Conservation (phyloP, 352 stramenopile genomes). For the Phytophthora pinifolia region DNA sequence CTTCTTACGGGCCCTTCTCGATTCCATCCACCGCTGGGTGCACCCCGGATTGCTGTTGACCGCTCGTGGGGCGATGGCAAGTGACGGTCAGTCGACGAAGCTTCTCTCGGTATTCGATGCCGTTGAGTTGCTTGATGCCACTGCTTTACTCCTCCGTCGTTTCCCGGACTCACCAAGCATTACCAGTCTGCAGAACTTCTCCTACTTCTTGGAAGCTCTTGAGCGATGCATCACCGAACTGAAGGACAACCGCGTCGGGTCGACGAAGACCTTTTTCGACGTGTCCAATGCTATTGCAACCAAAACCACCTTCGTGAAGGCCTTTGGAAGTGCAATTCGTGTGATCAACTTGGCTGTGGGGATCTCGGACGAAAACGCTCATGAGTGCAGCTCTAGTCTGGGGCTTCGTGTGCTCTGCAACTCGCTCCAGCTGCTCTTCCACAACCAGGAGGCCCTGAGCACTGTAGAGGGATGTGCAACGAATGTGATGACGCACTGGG, state of each 20-base stretch:
- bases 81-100: slow-evolving; percentile 55
- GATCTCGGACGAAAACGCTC: slow-evolving; percentile 76
- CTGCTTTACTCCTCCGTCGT: slow-evolving; percentile 63
- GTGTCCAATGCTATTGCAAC: slow-evolving; percentile 59
- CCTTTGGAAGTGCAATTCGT: slow-evolving; percentile 72
- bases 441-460: slow-evolving; percentile 65
- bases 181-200: slow-evolving; percentile 65
- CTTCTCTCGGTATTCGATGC: slow-evolving; percentile 69
- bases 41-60: slow-evolving; percentile 58
- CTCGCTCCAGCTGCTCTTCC: slow-evolving; percentile 73
- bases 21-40: slow-evolving; percentile 79
- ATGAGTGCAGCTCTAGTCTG: slow-evolving; percentile 70
- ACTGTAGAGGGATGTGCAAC: slow-evolving; percentile 57
- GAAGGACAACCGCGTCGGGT: slow-evolving; percentile 47
- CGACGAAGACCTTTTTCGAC: slow-evolving; percentile 42
- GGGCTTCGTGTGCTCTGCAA: slow-evolving; percentile 74
- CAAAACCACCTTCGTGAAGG: slow-evolving; percentile 63
- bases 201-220: slow-evolving; percentile 68
- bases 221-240: slow-evolving; percentile 84
- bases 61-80: slow-evolving; percentile 38
- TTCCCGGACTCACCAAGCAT: slow-evolving; percentile 71
- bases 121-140: slow-evolving; percentile 73
- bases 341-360: slow-evolving; percentile 76
- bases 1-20: slow-evolving; percentile 71
- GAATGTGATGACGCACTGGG: slow-evolving; percentile 76